phyloP scores from a whole-genome alignment of 2,329 filamentous ascomycete species.

The Cytospora leucostoma region DNA sequence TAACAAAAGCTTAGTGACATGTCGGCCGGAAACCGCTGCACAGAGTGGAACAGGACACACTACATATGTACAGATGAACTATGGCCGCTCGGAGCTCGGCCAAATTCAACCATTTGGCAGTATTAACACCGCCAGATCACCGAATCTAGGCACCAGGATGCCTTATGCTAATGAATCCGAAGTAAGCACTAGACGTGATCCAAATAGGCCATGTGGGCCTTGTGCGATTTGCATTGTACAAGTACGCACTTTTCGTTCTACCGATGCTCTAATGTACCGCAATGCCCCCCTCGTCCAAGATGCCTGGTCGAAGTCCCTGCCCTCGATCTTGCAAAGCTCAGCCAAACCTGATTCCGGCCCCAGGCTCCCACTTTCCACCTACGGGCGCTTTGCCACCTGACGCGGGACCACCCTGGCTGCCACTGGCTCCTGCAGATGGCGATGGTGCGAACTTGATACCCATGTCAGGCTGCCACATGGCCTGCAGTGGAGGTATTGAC shows the following conservation, averaged over 20 bases:
- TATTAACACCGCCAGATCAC: too few relatives aligned
- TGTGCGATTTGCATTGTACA: neutral
- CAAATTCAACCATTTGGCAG: neutral
- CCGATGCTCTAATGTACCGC: neutral
- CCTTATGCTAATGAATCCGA: too few relatives aligned
- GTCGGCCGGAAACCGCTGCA: too few relatives aligned
- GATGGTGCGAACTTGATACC: constrained; percentile 73
- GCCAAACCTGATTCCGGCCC: constrained; percentile 58
- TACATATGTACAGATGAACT: too few relatives aligned
- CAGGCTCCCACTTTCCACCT: constrained; percentile 60
- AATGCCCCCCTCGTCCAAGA: neutral
- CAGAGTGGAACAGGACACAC: too few relatives aligned
- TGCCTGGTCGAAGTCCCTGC: neutral
- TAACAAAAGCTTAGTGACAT: neutral
- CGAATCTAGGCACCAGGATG: neutral
- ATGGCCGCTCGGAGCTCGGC: neutral
- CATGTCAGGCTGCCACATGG: constrained; percentile 77
- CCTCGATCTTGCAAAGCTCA: constrained; percentile 29
- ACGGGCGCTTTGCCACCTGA: constrained; percentile 29
- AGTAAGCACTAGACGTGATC: neutral
- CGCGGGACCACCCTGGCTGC: constrained; percentile 12
- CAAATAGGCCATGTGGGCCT: too few relatives aligned
- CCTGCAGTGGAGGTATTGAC: constrained; percentile 45
- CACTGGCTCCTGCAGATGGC: constrained; percentile 31
- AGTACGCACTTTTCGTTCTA: neutral